Evolutionary conservation across 2,329 filamentous ascomycete species (phyloP).

Genomic region (Ascochyta pisi): DNA sequence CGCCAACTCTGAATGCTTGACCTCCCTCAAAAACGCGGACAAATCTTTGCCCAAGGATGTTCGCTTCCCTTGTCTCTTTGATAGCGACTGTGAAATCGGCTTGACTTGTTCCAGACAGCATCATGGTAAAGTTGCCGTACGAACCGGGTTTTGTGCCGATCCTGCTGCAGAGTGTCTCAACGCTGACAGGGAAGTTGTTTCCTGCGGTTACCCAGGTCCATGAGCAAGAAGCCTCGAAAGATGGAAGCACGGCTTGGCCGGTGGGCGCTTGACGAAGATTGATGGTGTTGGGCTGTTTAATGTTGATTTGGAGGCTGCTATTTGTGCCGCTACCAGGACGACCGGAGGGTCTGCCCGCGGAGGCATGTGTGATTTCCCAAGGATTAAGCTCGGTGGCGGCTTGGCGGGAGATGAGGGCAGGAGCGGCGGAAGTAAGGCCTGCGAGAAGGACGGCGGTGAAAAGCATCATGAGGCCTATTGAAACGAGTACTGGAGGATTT

Average conservation of each 20-base stretch:
- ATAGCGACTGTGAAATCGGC: slow-evolving; percentile 1
- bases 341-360: not conserved
- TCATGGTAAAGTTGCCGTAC: slow-evolving; percentile 10
- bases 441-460: slow-evolving; percentile 3
- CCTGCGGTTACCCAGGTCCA: slow-evolving; percentile 3
- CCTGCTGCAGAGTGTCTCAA: not conserved
- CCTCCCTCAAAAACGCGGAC: slow-evolving; percentile 7
- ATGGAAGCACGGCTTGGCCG: not conserved
- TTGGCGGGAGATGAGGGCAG: slow-evolving; percentile 1
- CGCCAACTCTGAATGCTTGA: not conserved
- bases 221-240: slow-evolving; percentile 2
- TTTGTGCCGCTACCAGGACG: not conserved
- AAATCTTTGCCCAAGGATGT: not conserved
- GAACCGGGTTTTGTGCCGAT: not conserved
- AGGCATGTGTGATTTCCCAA: slow-evolving; percentile 5
- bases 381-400: not conserved
- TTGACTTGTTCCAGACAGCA: not conserved
- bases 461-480: not conserved
- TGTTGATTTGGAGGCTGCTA: not conserved
- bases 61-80: slow-evolving; percentile 9
- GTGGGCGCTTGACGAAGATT: not conserved
- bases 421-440: slow-evolving; percentile 2
- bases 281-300: slow-evolving; percentile 8
- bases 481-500: no score
- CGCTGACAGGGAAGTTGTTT: not conserved